Percentiles rank a stretch among this genome's conserved stretches.
phyloP scores from a whole-genome alignment of 1,284 basidiomycete genomes.

The Ustilago sp. region DNA sequence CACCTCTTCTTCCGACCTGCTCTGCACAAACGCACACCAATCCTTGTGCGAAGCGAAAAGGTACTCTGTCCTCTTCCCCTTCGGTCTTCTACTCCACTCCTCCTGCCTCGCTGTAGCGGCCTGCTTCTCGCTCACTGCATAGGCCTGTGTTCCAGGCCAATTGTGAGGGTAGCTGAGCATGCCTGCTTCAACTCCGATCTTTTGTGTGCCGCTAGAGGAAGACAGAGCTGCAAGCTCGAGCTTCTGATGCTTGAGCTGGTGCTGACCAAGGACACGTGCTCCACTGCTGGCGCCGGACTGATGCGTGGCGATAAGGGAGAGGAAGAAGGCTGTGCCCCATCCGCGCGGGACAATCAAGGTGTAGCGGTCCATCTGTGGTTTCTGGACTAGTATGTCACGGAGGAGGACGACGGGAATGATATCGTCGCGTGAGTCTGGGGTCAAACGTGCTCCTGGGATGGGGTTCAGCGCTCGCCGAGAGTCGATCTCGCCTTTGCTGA shows the following conservation, averaged over 20 bases:
- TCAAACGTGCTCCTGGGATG: slow-evolving; percentile 41
- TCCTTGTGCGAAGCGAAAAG: slow-evolving; percentile 42
- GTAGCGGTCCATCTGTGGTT: slow-evolving; percentile 40
- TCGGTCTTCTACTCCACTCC: slow-evolving; percentile 58
- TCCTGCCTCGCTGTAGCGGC: slow-evolving; percentile 21
- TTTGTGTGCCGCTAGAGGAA: slow-evolving; percentile 6
- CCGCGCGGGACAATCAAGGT: slow-evolving; percentile 65
- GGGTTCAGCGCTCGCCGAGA: slow-evolving; percentile 49
- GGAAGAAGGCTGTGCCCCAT: slow-evolving; percentile 65
- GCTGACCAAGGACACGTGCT: slow-evolving; percentile 58
- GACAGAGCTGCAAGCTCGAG: slow-evolving; percentile 44
- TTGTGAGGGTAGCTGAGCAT: slow-evolving; percentile 53
- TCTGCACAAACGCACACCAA: slow-evolving; percentile 28
- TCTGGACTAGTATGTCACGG: slow-evolving; percentile 22
- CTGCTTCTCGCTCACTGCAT: slow-evolving; percentile 30
- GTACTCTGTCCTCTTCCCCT: slow-evolving; percentile 60
- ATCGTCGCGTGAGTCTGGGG: slow-evolving; percentile 56
- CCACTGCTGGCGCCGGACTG: slow-evolving; percentile 49
- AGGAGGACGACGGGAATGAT: slow-evolving; percentile 56
- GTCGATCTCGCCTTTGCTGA: slow-evolving; percentile 65
- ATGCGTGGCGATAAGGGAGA: slow-evolving; percentile 57
- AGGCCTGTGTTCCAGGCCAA: slow-evolving; percentile 54
- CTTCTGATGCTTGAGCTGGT: slow-evolving; percentile 54
- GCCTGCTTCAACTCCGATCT: slow-evolving; percentile 7
- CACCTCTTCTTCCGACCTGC: slow-evolving; percentile 17